Evolutionary conservation across 345 rosid genomes (phyloP), one percentile per base, ranked within the genome.

Genomic region (Chamaenerion angustifolium): DNA sequence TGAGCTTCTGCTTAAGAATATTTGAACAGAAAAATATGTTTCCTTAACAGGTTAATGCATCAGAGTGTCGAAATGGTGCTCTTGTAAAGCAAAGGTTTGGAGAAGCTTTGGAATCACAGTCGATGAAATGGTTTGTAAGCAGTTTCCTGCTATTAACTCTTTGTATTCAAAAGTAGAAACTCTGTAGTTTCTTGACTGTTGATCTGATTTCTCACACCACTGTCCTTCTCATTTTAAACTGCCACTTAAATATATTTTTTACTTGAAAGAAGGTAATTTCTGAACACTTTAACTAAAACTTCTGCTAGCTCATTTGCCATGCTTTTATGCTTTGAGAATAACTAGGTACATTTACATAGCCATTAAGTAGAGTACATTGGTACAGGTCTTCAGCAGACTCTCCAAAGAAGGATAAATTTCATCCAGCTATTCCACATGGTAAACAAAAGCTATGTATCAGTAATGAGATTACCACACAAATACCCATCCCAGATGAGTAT

Each of bases 61-160:
- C 96, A 45, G 96, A 87, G 47, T 80, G 79, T 73, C 79, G 95
- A 62, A 82, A 68, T 65, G 95, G 98, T 66, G 61, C 82, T 49
- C 47, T 68, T 55, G 70, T 92, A 66, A 92, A 76, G 77, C 88
- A 82, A 62, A 82, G 72, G 66, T 77, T 78, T 71, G 98, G 94
- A 50, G 89, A 80, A 74, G 95, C 82, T 19, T 72, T 84, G 58
- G 72, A 74, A 54, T 92, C 95, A 1, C 80, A 71, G 57, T 74
- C 75, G 71, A 59, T 80, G 60, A 52, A 75, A 52, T 66, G 96
- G 98, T 92, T 69, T 53, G 74, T 67, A 40, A 47, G 11, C 37
- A 31, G 37, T 31, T 31, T 31, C 37, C 37, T 31, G 8, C 37
- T 7, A 31, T 31, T 7, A 5, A 31, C 37, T 31, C 37, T 31